Conservation (phyloP, 2,329 filamentous ascomycete species). For the Sphaceloma murrayae region DNA sequence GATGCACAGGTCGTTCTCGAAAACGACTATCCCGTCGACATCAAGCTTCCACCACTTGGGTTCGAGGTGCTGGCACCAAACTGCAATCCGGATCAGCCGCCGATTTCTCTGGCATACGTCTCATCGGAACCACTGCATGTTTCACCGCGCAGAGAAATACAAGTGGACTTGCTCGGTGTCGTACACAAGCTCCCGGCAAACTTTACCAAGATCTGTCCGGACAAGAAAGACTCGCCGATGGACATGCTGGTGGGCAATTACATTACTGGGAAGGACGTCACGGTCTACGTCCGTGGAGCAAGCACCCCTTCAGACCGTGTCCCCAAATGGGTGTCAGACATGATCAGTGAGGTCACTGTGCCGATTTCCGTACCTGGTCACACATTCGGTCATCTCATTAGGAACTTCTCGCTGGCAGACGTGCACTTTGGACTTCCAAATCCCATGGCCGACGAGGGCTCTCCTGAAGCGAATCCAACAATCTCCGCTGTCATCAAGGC, state of each 20-base stretch:
- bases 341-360: slow-evolving; percentile 72
- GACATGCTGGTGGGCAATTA: slow-evolving; percentile 74
- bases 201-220: slow-evolving; percentile 64
- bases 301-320: slow-evolving; percentile 55
- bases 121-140: slow-evolving; percentile 58
- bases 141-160: slow-evolving; percentile 56
- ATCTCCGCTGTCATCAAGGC: slow-evolving; percentile 79
- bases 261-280: slow-evolving; percentile 67
- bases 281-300: slow-evolving; percentile 74
- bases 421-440: slow-evolving; percentile 80
- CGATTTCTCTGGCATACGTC: slow-evolving; percentile 71
- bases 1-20: slow-evolving; percentile 63
- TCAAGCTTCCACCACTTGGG: slow-evolving; percentile 67
- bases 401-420: slow-evolving; percentile 76
- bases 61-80: slow-evolving; percentile 81
- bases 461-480: slow-evolving; percentile 62
- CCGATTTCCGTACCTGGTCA: slow-evolving; percentile 76
- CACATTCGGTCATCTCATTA: slow-evolving; percentile 71
- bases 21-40: slow-evolving; percentile 69
- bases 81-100: slow-evolving; percentile 60
- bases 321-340: slow-evolving; percentile 71
- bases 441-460: slow-evolving; percentile 64
- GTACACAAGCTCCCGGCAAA: slow-evolving; percentile 64
- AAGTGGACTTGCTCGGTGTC: slow-evolving; percentile 59
- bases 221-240: slow-evolving; percentile 68